Conservation (phyloP, 2,329 filamentous ascomycete genomes). For the Biscogniauxia sp. region DNA sequence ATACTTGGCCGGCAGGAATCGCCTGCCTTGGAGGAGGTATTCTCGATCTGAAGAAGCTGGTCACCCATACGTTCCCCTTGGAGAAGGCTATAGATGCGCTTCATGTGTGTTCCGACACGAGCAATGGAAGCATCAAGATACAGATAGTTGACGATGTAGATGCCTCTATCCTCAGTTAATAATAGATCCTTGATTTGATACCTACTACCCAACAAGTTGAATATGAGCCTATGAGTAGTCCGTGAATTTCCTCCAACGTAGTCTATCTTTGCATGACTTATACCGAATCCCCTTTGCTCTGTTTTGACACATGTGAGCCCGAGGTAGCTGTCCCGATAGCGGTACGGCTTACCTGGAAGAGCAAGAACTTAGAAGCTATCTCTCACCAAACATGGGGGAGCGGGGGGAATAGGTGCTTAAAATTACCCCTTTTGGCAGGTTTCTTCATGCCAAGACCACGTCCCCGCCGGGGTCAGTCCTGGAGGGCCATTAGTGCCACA, state of each 20-base stretch:
- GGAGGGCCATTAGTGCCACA: too few species aligned
- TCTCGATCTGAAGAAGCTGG: conserved; percentile 56
- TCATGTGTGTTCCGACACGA: conserved; percentile 47
- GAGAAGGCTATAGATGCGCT: conserved; percentile 57
- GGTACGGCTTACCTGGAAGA: background rate
- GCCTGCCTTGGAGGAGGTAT: conserved; percentile 54
- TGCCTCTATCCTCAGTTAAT: conserved; percentile 1
- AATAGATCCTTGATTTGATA: background rate
- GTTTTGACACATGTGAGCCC: background rate
- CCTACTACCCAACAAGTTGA: background rate
- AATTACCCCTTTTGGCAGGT: background rate
- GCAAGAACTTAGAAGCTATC: background rate
- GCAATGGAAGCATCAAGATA: conserved; percentile 54
- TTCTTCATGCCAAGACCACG: background rate
- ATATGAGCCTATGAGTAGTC: background rate
- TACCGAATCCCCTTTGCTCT: background rate
- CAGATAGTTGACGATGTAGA: conserved; percentile 49
- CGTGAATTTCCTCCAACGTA: background rate
- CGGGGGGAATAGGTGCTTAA: background rate
- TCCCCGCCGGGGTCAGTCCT: background rate
- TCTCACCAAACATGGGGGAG: background rate
- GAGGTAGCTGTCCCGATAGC: background rate
- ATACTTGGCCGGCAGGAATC: conserved; percentile 65
- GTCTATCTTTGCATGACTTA: background rate
- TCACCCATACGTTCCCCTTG: conserved; percentile 59